Evolutionary conservation across 1,284 basidiomycete species (phyloP).

Genomic region (Tremellales sp.): DNA sequence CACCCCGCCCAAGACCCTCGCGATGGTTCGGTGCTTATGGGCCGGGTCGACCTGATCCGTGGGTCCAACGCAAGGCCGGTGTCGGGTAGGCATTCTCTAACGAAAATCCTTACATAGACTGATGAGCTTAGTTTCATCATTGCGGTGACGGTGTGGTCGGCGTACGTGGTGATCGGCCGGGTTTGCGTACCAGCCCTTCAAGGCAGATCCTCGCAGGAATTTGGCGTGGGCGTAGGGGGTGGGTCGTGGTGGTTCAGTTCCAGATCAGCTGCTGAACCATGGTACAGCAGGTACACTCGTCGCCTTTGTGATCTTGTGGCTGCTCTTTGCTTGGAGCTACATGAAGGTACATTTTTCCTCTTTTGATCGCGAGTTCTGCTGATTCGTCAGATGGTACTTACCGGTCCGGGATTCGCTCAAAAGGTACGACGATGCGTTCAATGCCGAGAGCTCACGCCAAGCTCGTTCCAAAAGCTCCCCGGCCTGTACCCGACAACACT

Average conservation of each 20-base stretch:
- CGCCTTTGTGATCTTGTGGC: slow-evolving; percentile 58
- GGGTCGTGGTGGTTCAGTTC: slow-evolving; percentile 49
- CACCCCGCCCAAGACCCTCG: too few species aligned
- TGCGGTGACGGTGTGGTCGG: slow-evolving; percentile 40
- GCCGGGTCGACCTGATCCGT: slow-evolving; percentile 21
- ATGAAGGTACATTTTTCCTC: slow-evolving; percentile 55
- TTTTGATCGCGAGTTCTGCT: neutral
- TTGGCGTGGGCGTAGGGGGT: slow-evolving; percentile 57
- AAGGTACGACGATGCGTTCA: slow-evolving; percentile 54
- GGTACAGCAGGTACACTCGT: slow-evolving; percentile 59
- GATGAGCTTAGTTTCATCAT: slow-evolving; percentile 19
- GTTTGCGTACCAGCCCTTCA: slow-evolving; percentile 63
- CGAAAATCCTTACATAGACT: neutral
- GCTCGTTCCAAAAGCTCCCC: slow-evolving; percentile 36
- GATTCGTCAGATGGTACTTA: slow-evolving; percentile 55
- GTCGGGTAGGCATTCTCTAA: slow-evolving; percentile 20
- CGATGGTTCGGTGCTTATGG: neutral
- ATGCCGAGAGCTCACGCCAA: slow-evolving; percentile 12
- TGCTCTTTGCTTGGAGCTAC: slow-evolving; percentile 72
- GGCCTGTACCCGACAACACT: slow-evolving; percentile 22
- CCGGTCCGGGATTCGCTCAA: slow-evolving; percentile 63
- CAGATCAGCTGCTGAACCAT: neutral
- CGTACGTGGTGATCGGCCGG: slow-evolving; percentile 66
- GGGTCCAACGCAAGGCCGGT: slow-evolving; percentile 27
- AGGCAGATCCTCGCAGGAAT: slow-evolving; percentile 48